phyloP scores from a whole-genome alignment of 345 rosid species.

The Schrenkiella parvula region DNA sequence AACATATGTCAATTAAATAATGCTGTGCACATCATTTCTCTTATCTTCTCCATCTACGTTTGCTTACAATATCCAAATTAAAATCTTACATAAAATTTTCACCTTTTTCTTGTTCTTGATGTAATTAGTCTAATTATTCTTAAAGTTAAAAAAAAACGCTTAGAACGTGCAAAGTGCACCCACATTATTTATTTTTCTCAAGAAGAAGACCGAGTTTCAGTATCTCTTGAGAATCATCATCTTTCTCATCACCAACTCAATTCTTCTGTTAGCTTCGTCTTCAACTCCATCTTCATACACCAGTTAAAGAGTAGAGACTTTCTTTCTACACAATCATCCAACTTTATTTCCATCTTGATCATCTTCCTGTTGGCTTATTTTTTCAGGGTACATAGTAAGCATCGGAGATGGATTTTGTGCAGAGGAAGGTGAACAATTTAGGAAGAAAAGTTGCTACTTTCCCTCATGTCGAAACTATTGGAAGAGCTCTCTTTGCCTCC shows the following conservation, averaged over 20 bases:
- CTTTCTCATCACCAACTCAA: not conserved
- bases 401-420: conserved; percentile 28
- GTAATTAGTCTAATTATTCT: not conserved
- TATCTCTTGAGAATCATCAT: not conserved
- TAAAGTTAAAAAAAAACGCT: not conserved
- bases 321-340: not conserved
- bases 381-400: conserved; percentile 11
- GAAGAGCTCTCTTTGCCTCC: conserved; percentile 33
- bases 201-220: not conserved
- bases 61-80: not conserved
- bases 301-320: not conserved
- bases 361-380: not conserved
- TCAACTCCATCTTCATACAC: not conserved
- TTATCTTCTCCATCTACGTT: not conserved
- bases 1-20: not conserved
- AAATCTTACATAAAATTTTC: not conserved
- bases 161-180: conserved; percentile 16
- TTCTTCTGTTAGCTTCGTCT: not conserved
- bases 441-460: conserved; percentile 29
- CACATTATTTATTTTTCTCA: not conserved
- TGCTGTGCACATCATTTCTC: not conserved
- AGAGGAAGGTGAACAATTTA: conserved; percentile 23
- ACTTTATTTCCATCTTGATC: not conserved
- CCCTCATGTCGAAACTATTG: conserved; percentile 24
- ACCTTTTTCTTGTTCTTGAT: not conserved